Evolutionary conservation across 495 filamentous ascomycete genomes (phyloP), one percentile per base, ranked within the genome.

Genomic region (Polyplosphaeria fusca): DNA sequence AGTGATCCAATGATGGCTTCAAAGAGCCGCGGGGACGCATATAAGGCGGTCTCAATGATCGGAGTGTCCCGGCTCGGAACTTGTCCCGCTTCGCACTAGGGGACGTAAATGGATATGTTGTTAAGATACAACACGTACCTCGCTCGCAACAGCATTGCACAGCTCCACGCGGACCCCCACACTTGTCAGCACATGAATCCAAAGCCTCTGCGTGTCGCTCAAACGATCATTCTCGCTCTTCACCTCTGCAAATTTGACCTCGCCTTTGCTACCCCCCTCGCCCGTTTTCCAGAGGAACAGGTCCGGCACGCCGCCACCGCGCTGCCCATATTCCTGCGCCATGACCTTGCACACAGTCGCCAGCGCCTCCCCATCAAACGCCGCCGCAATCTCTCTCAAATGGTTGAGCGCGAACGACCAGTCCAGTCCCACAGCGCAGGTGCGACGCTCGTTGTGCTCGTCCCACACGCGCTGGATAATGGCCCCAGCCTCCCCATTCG

Each of bases 151-250:
- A 5, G 88, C 91, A 76, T 91, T 85, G 72, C 91, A 96, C 51
- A 97, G 70, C 70, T 95, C 90, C 24, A 97, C 91, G 61, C 74
- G 78, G 12, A 98, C 79, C 1, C 92, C 91, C 2, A 91, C 90
- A 1, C 84, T 84, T 3, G 82, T 83, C 44, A 98, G 73, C 2
- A 96, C 89, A 77, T 96, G 88, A 63, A 96, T 96, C 93, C 93
- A 98, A 35, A 98, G 75, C 60, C 93, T 78, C 73, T 98, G 93
- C 28, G 91, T 94, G 77, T 98, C 93, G 72, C 92, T 96, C 67
- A 98, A 76, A 27, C 90, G 82, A 77, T 98, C 93, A 75, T 96
- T 96, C 73, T 90, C 89, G 56, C 86, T 90, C 78, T 95, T 95
- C 44, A 96, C 91, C 72, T 96, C 91, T 2, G 82, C 79, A 73